Evolutionary conservation across 2,329 filamentous ascomycete species (phyloP).

Genomic region (Colletotrichum abscissum): DNA sequence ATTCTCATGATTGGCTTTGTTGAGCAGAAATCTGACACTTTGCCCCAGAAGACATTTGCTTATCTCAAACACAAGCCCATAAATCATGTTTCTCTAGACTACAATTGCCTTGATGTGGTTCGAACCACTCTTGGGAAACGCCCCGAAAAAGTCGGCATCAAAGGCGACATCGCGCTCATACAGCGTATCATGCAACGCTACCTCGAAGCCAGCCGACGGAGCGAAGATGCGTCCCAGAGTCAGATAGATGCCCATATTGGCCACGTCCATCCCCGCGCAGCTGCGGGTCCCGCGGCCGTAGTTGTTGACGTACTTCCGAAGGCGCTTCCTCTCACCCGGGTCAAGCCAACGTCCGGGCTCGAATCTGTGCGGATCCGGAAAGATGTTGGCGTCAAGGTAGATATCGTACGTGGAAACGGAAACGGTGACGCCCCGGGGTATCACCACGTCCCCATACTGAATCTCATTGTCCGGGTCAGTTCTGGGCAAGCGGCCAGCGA

Average conservation of each 20-base stretch:
- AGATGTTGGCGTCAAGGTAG: neutral
- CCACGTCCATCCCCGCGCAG: neutral
- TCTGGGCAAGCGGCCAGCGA: neutral
- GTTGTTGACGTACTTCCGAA: neutral
- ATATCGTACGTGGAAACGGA: neutral
- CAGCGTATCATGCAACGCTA: neutral
- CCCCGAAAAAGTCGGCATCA: neutral
- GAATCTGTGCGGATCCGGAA: neutral
- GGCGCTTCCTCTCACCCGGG: neutral
- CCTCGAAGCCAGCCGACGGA: neutral
- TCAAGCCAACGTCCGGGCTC: neutral
- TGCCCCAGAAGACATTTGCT: no score
- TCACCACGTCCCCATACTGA: neutral
- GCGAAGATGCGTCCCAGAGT: neutral
- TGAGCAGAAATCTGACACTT: no score
- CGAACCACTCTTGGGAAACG: neutral
- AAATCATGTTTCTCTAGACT: neutral
- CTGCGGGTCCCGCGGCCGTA: neutral
- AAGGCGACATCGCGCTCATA: slow-evolving; percentile 1
- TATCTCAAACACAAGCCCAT: no score
- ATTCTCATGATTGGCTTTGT: no score
- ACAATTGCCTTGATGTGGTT: neutral
- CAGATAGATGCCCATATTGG: neutral
- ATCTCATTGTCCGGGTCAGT: neutral
- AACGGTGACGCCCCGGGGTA: neutral